phyloP scores from a whole-genome alignment of 2,329 filamentous ascomycete species.

The Xylariaceae sp. region DNA sequence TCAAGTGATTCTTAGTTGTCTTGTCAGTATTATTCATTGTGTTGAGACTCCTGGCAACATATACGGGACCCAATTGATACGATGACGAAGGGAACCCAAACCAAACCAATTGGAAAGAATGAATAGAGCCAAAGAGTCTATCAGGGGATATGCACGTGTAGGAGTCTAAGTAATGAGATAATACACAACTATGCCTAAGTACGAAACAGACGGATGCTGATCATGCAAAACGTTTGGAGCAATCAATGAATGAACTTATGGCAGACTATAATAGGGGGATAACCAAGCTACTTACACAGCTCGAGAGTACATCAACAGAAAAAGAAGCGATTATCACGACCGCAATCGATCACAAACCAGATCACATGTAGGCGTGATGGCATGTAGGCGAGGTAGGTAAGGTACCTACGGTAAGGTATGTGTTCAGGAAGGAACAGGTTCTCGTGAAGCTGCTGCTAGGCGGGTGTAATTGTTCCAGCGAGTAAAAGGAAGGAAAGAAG shows the following conservation, averaged over 20 bases:
- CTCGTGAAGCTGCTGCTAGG: not conserved
- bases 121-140: not conserved
- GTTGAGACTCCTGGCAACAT: no score
- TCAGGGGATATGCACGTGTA: not conserved
- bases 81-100: not conserved
- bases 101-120: not conserved
- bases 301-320: not conserved
- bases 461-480: no score
- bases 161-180: not conserved
- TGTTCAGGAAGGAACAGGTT: not conserved
- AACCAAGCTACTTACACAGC: slow-evolving; percentile 21
- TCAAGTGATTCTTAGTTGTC: slow-evolving; percentile 25
- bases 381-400: not conserved
- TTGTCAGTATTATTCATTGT: not conserved
- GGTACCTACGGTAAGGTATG: not conserved
- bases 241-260: slow-evolving; percentile 8
- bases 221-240: not conserved
- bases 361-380: not conserved
- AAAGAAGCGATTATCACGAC: not conserved
- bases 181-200: not conserved
- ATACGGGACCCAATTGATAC: not conserved
- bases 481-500: not conserved
- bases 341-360: not conserved
- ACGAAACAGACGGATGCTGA: slow-evolving; percentile 9
- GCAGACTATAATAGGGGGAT: not conserved